These are phyloP conservation scores for Chlamydomonas eustigma DNA, from an alignment of 139 green algal genomes.

Conservation along the genomic window DNA sequence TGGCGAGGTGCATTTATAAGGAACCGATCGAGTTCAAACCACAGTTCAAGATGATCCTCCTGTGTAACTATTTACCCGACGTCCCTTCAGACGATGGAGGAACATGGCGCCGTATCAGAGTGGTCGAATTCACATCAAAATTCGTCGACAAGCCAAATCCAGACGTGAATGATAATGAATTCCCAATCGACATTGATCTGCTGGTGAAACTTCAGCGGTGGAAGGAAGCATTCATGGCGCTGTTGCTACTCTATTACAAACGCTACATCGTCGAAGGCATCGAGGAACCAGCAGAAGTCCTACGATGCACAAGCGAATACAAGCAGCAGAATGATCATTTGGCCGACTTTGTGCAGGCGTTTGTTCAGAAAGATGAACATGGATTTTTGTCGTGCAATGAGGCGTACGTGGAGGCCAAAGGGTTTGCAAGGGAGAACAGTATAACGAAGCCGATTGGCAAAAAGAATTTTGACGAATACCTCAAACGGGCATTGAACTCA, in stretches of 20 bases:
- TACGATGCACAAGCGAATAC: conserved; percentile 20
- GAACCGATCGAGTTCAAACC: conserved; percentile 23
- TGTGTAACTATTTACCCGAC: conserved; percentile 22
- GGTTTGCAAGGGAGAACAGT: neutral
- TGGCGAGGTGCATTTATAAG: conserved; percentile 6
- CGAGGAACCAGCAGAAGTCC: conserved; percentile 4
- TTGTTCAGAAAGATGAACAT: neutral
- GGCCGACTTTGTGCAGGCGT: neutral
- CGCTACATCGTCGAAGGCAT: neutral
- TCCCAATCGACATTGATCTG: conserved; percentile 17
- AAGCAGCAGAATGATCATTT: conserved; percentile 15
- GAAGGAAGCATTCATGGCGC: conserved; percentile 16
- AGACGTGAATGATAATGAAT: conserved; percentile 1
- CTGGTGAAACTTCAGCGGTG: neutral
- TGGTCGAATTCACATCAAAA: conserved; percentile 19
- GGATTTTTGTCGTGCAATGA: neutral
- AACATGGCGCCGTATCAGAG: conserved; percentile 14
- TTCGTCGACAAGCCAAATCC: conserved; percentile 15
- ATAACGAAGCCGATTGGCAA: neutral
- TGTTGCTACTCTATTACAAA: conserved; percentile 13
- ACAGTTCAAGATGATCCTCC: conserved; percentile 9
- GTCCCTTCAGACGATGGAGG: conserved; percentile 14
- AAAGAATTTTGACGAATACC: neutral
- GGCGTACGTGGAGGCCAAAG: neutral
- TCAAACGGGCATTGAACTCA: neutral